phyloP scores from a whole-genome alignment of 352 stramenopile genomes.

The Phytophthora meadii region DNA sequence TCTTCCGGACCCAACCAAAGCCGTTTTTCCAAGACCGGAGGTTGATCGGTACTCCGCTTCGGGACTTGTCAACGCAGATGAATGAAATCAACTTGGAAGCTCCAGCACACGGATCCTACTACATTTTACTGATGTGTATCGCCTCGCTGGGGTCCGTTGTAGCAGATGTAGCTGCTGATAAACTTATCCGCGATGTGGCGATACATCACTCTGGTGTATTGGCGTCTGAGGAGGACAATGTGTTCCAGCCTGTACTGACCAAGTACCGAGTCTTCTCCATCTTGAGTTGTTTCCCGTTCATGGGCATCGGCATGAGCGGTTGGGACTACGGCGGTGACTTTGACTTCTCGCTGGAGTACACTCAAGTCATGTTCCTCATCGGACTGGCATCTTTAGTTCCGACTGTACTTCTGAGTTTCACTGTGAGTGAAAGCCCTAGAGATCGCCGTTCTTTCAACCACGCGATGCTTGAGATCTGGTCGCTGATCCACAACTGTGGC shows the following conservation, averaged over 20 bases:
- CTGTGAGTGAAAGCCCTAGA: conserved; percentile 25
- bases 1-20: conserved; percentile 41
- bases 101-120: conserved; percentile 44
- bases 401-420: conserved; percentile 34
- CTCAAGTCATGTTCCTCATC: conserved; percentile 53
- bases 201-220: conserved; percentile 8
- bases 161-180: conserved; percentile 76
- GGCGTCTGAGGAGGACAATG: conserved; percentile 21
- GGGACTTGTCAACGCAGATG: conserved; percentile 29
- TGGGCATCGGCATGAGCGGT: conserved; percentile 65
- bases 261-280: conserved; percentile 44
- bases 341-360: conserved; percentile 57
- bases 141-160: conserved; percentile 76
- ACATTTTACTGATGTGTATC: conserved; percentile 70
- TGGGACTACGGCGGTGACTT: conserved; percentile 70
- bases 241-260: conserved; percentile 45
- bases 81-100: conserved; percentile 52
- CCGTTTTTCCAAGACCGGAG: conserved; percentile 52
- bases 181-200: conserved; percentile 47
- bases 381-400: conserved; percentile 36
- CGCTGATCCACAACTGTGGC: conserved; percentile 39
- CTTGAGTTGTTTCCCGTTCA: conserved; percentile 52
- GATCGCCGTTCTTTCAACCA: conserved; percentile 27
- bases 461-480: conserved; percentile 39
- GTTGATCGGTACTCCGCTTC: conserved; percentile 32